Conservation (phyloP, 2,329 filamentous ascomycete species). For the Xylariaceae sp. region DNA sequence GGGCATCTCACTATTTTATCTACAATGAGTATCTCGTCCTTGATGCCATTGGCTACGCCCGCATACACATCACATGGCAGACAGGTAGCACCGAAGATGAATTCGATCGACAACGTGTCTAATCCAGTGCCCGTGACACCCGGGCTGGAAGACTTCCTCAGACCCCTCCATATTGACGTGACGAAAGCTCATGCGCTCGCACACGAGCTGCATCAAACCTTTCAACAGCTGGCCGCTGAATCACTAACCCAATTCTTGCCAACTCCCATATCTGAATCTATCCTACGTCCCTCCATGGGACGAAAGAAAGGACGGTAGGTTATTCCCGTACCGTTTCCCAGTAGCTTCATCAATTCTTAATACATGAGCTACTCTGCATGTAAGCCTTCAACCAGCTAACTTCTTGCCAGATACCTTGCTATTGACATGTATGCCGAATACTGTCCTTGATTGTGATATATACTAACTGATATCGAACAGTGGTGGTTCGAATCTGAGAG, state of each 20-base stretch:
- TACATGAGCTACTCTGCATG: background rate
- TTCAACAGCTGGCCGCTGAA: constrained; percentile 56
- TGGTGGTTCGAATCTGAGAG: constrained; percentile 72
- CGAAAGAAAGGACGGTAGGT: constrained; percentile 57
- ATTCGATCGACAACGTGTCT: constrained; percentile 14
- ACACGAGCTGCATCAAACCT: constrained; percentile 53
- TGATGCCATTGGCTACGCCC: background rate
- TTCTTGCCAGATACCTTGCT: constrained; percentile 57
- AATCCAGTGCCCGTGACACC: constrained; percentile 22
- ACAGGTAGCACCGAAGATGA: constrained; percentile 7
- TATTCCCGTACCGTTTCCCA: constrained; percentile 5
- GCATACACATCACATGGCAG: constrained; percentile 18
- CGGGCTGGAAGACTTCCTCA: constrained; percentile 53
- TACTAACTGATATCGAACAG: constrained; percentile 45
- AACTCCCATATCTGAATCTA: constrained; percentile 65
- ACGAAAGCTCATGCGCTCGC: constrained; percentile 54
- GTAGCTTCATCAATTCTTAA: background rate
- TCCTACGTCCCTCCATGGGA: constrained; percentile 55
- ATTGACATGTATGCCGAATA: constrained; percentile 66
- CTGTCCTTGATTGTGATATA: background rate
- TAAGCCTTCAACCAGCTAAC: constrained; percentile 24
- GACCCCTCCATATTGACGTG: constrained; percentile 56
- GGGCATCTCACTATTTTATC: no score
- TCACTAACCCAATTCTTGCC: constrained; percentile 63
- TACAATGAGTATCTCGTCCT: background rate